Conservation (phyloP, 2,329 filamentous ascomycete genomes). For the Verticillium dahliae region DNA sequence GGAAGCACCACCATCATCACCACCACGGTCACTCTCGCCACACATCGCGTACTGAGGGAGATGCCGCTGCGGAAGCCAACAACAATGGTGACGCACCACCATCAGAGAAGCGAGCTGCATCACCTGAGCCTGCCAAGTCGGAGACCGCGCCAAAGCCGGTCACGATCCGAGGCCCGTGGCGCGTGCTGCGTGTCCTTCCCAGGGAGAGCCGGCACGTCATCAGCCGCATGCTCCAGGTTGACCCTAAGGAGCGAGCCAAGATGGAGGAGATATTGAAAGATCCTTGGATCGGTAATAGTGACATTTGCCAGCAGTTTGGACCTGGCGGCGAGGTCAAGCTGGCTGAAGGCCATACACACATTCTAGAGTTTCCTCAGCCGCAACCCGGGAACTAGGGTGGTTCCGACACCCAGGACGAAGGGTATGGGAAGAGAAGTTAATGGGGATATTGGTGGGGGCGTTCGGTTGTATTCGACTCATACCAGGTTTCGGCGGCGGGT, state of each 20-base stretch:
- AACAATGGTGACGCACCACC: conserved; percentile 1
- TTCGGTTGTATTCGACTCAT: background rate
- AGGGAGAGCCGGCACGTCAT: conserved; percentile 87
- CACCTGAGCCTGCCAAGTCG: conserved; percentile 43
- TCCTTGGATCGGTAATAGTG: conserved; percentile 79
- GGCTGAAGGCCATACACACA: conserved; percentile 74
- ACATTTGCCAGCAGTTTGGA: conserved; percentile 75
- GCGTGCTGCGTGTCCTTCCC: conserved; percentile 78
- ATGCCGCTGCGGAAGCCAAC: background rate
- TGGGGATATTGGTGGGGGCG: background rate
- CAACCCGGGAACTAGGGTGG: conserved; percentile 16
- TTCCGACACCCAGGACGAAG: background rate
- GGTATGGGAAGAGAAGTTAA: background rate
- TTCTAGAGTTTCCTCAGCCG: conserved; percentile 65
- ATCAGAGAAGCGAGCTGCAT: background rate
- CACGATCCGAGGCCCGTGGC: conserved; percentile 81
- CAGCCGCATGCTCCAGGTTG: conserved; percentile 83
- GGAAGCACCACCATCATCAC: conserved; percentile 14
- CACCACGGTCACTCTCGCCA: conserved; percentile 9
- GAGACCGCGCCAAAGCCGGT: conserved; percentile 43
- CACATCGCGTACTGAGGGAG: conserved; percentile 3
- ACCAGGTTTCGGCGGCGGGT: background rate
- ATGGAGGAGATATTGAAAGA: conserved; percentile 84
- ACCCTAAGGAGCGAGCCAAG: conserved; percentile 74
- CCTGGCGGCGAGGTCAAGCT: conserved; percentile 58